Evolutionary conservation across 345 rosid genomes (phyloP).

Genomic region (Turnera subulata): DNA sequence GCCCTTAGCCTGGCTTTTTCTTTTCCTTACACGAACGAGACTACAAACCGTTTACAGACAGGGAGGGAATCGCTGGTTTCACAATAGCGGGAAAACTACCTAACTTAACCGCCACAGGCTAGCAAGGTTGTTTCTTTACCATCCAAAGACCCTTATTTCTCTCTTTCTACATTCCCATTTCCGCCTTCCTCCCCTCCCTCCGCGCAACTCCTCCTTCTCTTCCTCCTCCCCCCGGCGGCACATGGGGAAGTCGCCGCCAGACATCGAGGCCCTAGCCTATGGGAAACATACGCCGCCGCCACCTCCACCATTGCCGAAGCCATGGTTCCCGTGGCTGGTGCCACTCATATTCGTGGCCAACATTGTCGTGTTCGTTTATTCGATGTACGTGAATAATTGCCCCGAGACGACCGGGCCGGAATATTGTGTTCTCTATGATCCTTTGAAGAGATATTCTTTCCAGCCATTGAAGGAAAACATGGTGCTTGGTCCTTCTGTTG

Average conservation of each 20-base stretch:
- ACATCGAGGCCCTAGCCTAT: conserved; percentile 24
- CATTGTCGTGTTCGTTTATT: conserved; percentile 34
- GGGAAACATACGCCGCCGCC: conserved; percentile 14
- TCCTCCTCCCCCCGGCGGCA: background rate
- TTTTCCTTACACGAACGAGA: too few relatives aligned
- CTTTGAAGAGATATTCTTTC: conserved; percentile 21
- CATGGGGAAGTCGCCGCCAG: conserved; percentile 43
- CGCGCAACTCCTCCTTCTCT: background rate
- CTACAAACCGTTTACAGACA: too few relatives aligned
- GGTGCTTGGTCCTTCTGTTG: conserved; percentile 55
- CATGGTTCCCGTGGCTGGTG: conserved; percentile 68
- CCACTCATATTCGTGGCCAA: conserved; percentile 52
- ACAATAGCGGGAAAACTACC: conserved; percentile 26
- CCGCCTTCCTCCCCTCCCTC: background rate
- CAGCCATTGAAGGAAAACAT: conserved; percentile 23
- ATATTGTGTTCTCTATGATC: conserved; percentile 36
- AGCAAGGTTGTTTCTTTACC: conserved; percentile 25
- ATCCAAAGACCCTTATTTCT: conserved; percentile 14
- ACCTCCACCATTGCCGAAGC: conserved; percentile 37
- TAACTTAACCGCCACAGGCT: conserved; percentile 24
- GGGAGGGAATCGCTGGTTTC: too few relatives aligned
- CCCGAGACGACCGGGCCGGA: conserved; percentile 36
- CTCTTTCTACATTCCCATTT: conserved; percentile 6
- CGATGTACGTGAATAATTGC: conserved; percentile 71
- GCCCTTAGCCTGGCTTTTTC: too few relatives aligned